A percentile compares a stretch with the other conserved stretches of the same genome.
These are phyloP conservation scores for Malus hybrid DNA, from an alignment of 331 rosid genomes.

Conservation along the genomic window DNA sequence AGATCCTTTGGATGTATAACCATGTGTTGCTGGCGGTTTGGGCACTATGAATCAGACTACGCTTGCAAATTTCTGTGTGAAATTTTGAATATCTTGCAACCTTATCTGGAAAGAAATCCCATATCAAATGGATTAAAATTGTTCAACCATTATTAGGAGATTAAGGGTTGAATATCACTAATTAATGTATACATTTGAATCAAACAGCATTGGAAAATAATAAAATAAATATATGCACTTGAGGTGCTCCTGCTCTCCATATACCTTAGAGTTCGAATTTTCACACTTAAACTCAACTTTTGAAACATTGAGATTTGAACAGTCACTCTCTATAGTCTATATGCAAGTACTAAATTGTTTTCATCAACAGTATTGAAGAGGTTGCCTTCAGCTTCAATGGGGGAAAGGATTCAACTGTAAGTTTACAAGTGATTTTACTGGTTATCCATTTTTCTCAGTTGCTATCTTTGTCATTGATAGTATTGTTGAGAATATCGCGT, in stretches of 20 bases:
- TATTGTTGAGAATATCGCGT: no score
- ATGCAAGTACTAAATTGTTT: not conserved
- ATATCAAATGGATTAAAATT: not conserved
- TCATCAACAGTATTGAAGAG: conserved; percentile 64
- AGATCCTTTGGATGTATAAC: not conserved
- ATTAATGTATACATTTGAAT: not conserved
- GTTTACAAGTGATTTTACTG: conserved; percentile 23
- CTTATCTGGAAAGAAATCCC: not conserved
- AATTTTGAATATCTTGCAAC: not conserved
- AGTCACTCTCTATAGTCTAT: not conserved
- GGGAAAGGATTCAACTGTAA: conserved; percentile 95
- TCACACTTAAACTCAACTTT: not conserved
- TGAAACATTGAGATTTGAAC: not conserved
- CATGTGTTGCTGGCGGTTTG: not conserved
- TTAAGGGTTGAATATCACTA: not conserved
- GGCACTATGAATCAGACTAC: not conserved
- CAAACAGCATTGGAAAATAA: not conserved
- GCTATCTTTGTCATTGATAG: conserved; percentile 13
- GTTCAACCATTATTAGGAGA: not conserved
- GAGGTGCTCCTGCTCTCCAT: not conserved
- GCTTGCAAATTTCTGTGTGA: not conserved
- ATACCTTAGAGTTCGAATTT: not conserved
- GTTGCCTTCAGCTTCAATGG: conserved; percentile 93
- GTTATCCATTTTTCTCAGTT: not conserved
- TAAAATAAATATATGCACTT: not conserved